Conservation (phyloP, 371 early-diverging fungal species). For the Quaeritorhiza haematococci region DNA sequence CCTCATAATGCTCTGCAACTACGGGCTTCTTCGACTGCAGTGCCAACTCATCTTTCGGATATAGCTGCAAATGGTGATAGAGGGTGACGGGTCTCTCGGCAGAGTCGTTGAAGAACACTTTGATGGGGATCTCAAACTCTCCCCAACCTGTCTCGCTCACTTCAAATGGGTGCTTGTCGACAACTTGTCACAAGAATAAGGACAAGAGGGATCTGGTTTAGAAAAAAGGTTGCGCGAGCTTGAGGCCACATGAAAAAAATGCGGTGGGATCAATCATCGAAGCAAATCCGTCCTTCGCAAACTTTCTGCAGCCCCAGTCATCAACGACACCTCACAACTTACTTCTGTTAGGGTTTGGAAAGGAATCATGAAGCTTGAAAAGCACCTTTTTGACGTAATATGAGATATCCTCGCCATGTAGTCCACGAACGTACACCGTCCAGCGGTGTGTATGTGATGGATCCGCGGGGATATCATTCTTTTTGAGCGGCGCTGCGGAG, state of each 20-base stretch:
- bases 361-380: slow-evolving; percentile 95
- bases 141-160: slow-evolving; percentile 94
- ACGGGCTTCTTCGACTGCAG: slow-evolving; percentile 18
- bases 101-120: slow-evolving; percentile 69
- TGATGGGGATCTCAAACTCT: slow-evolving; percentile 94
- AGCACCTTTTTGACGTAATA: slow-evolving; percentile 82
- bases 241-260: background rate
- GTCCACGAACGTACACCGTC: slow-evolving; percentile 76
- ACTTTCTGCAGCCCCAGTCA: too few relatives aligned
- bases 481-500: too few relatives aligned
- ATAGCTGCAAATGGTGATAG: slow-evolving; percentile 58
- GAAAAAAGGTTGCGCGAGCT: background rate
- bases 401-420: slow-evolving; percentile 80
- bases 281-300: too few relatives aligned
- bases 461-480: too few relatives aligned
- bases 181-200: too few relatives aligned
- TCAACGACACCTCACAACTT: slow-evolving; percentile 15
- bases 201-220: background rate
- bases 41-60: slow-evolving; percentile 29
- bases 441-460: slow-evolving; percentile 58
- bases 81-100: slow-evolving; percentile 78
- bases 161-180: slow-evolving; percentile 87
- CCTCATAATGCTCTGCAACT: slow-evolving; percentile 62
- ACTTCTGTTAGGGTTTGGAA: slow-evolving; percentile 78
- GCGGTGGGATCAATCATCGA: too few relatives aligned